These are phyloP conservation scores for Boletus insuetus DNA, from an alignment of 768 basidiomycete species.

Conservation along the genomic window DNA sequence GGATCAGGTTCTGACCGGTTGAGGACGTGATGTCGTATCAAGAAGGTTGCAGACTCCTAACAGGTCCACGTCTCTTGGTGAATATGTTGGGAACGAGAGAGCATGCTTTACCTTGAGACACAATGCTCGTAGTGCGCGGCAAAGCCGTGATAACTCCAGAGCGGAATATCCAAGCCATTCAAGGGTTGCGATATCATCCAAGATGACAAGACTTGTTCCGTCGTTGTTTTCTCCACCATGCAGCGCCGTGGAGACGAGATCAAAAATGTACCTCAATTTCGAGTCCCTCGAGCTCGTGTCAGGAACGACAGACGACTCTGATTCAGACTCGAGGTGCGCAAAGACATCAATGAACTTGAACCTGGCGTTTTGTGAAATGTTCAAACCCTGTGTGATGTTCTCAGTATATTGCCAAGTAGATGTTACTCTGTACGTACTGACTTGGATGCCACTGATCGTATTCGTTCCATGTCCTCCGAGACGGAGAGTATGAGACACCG, in stretches of 20 bases:
- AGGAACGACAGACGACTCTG: slow-evolving; percentile 2
- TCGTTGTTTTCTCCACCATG: slow-evolving; percentile 3
- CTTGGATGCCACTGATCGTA: slow-evolving; percentile 63
- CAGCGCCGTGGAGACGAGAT: slow-evolving; percentile 34
- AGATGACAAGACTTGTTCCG: slow-evolving; percentile 45
- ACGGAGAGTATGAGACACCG: slow-evolving; percentile 54
- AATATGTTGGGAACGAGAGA: not conserved
- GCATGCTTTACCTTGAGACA: slow-evolving; percentile 51
- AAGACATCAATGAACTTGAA: slow-evolving; percentile 57
- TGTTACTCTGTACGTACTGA: slow-evolving; percentile 43
- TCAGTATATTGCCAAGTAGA: slow-evolving; percentile 9
- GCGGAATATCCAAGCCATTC: slow-evolving; percentile 67
- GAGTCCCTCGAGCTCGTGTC: slow-evolving; percentile 10
- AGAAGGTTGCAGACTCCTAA: slow-evolving; percentile 51
- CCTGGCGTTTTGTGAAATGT: slow-evolving; percentile 35
- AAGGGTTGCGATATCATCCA: slow-evolving; percentile 68
- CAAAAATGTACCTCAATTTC: slow-evolving; percentile 34
- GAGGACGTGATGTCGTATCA: slow-evolving; percentile 63
- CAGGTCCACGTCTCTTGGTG: not conserved
- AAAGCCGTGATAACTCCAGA: slow-evolving; percentile 52
- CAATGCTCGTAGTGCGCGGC: slow-evolving; percentile 53
- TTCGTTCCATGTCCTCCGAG: slow-evolving; percentile 53
- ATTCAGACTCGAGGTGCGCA: slow-evolving; percentile 31
- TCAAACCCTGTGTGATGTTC: slow-evolving; percentile 28
- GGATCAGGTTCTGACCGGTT: slow-evolving; percentile 57